Evolutionary conservation across 805 yeast genomes (phyloP), one percentile per base, ranked within the genome.

Genomic region (Hanseniaspora jakobsenii): DNA sequence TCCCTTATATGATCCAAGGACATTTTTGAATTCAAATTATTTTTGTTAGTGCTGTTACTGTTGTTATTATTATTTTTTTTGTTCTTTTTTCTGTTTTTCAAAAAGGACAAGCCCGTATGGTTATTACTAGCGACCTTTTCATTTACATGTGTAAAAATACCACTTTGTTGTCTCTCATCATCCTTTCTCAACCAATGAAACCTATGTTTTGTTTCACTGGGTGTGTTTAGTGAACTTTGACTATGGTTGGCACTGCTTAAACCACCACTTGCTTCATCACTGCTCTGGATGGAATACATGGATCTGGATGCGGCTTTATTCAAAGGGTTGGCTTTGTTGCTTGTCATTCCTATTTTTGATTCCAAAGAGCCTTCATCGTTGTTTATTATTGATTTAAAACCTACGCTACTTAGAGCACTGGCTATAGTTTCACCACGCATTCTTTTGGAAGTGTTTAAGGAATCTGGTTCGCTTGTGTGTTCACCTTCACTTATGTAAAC

Each of bases 401-500:
- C 60, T 23, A 57, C 55, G 28, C 50, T 55, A 2, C 59, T 54
- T 42, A 56, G 44, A 29, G 49, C 51, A 9, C 57, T 56, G 12
- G 52, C 48, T 4, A 49, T 17, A 44, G 47, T 30, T 44, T 36
- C 26, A 45, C 50, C 14, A 49, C 48, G 6, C 48, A 39, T 16
- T 39, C 53, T 49, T 2, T 49, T 36, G 35, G 51, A 50, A 9
- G 26, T 10, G 28, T 18, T 21, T 7, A n/a, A 10, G 35, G 27
- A 12, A 16, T 18, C 5, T 13, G n/a, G 13, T 36, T 22, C 4
- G 17, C 22, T 18, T 28, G 13, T 17, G 44, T 14, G 24, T 12
- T 32, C 13, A 13, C 27, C 17, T n/a, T 18, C 26, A 7, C 23
- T 38, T 7, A 26, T 13, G 9, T 21, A 18, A 8, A 43, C 14